Conservation (phyloP, 106 monocot genomes). For the Dendrobium catenatum region DNA sequence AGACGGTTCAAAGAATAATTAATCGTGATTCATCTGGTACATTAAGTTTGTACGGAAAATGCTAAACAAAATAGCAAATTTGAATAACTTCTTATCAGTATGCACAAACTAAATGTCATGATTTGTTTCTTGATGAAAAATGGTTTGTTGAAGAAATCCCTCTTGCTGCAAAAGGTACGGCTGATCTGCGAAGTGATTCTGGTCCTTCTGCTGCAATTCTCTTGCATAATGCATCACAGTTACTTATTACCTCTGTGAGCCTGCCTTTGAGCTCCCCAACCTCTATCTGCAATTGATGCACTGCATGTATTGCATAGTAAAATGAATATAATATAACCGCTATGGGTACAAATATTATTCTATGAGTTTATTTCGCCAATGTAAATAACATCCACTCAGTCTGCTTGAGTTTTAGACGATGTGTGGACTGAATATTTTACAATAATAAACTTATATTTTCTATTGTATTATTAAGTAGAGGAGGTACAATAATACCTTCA, state of each 20-base stretch:
- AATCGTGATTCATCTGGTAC: too few relatives aligned
- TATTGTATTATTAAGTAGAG: neutral
- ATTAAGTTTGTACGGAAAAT: too few relatives aligned
- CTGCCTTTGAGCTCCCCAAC: constrained; percentile 93
- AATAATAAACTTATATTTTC: too few relatives aligned
- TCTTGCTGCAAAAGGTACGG: constrained; percentile 28
- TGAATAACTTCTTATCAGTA: too few relatives aligned
- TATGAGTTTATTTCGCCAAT: neutral
- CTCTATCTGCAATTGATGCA: constrained; percentile 66
- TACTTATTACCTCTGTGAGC: constrained; percentile 91
- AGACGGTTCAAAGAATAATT: too few relatives aligned
- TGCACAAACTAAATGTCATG: neutral
- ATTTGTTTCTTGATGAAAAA: neutral
- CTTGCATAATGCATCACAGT: constrained; percentile 90
- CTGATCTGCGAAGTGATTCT: constrained; percentile 39
- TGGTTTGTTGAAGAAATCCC: neutral
- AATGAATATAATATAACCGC: neutral
- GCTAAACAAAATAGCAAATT: too few relatives aligned
- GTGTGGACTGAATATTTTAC: too few relatives aligned
- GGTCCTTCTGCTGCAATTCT: constrained; percentile 62
- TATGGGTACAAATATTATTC: neutral
- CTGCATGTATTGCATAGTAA: constrained; percentile 31
- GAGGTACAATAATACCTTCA: constrained; percentile 44
- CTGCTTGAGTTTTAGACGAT: too few relatives aligned
- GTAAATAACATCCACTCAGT: neutral